Base-by-base conservation (phyloP, 1,284 basidiomycete genomes). In the Vanrija sp. region DNA sequence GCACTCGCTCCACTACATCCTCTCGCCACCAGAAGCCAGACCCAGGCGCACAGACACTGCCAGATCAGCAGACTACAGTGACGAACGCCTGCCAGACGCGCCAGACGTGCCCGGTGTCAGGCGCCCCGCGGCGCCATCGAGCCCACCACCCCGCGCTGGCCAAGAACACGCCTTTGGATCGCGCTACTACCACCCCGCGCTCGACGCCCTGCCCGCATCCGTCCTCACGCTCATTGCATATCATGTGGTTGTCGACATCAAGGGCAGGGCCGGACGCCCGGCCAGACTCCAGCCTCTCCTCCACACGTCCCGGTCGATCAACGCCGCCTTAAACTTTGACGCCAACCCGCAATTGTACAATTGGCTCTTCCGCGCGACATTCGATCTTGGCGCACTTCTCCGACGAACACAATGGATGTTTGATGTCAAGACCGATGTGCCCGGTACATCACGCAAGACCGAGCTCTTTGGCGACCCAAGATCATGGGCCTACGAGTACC, bases 281-380 rank as follows among this genome's bases (percentile, higher is more conserved):
- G 56, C 57, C 0, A 37, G 53, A 6, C 56, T 77, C 37, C 44
- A 70, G 19, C 65, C 71, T 3, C 57, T 77, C 22, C 55, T 71
- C 38, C 51, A 62, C 38, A 62, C 68, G n/a, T 68, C 54, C 36
- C 61, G 59, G 14, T 39, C 59, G 6, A 62, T 76, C 41, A 58
- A 78, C 63, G 46, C 57, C 16, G 57, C 65, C 3, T 61, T 78
- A 23, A 65, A 65, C 2, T 71, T 77, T 44, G 60, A 65, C 39
- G 60, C 61, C 50, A 78, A 78, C 54, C 72, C 74, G 0, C 60
- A 68, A n/a, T 68, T 79, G 15, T 78, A 77, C 56, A 66, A 73
- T 47, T 53, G 62, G 24, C 61, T 79, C 16, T 77, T 76, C 62
- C 56, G 67, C 23, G 64, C 62, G 23, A 75, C 75, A 7, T 78